Evolutionary conservation across 495 filamentous ascomycete species (phyloP), one percentile per base, ranked within the genome.

Genomic region (Pyrenopolyporus hunteri): DNA sequence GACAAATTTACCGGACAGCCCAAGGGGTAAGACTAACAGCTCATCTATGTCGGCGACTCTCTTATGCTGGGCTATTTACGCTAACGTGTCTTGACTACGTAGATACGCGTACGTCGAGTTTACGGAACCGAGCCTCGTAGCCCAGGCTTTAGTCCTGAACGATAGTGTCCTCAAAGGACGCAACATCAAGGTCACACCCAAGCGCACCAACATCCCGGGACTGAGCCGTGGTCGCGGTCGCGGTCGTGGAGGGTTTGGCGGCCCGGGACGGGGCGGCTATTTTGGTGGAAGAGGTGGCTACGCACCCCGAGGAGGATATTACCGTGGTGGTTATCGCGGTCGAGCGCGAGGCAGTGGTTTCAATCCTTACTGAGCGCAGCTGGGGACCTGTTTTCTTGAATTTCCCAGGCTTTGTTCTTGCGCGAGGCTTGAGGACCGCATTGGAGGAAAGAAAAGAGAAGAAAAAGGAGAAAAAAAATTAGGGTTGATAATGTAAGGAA

Each of bases 101-200:
- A 98, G 93, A 25, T 99, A 99, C 75, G 95, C 95, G 65, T 99
- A 99, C 75, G 95, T 99, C 53, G 95, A 99, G 74, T 99, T 99
- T 68, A 88, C 91, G 13, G 95, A 99, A 75, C 94, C 95, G 23
- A 91, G 87, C 72, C 82, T 97, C 25, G 93, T 99, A 51, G 90
- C 90, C 19, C 90, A 96, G 72, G 95, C 95, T 9, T 83, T 99
- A 45, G 91, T 97, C 13, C 78, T 99, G 61, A 98, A 99, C 69
- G 95, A 98, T 73, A 97, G 92, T 74, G 85, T 96, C 57, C 97
- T 99, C 76, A 91, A 93, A 59, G 94, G 92, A 46, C 85, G 95
- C 58, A 93, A 91, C 68, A 83, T 99, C 64, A 98, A 99, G 87
- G 95, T 99, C 29, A 91, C 92, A 1, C 95, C 95, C 3, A 99